Evolutionary conservation across 2,329 filamentous ascomycete genomes (phyloP).

Genomic region (Aureobasidium sp.): DNA sequence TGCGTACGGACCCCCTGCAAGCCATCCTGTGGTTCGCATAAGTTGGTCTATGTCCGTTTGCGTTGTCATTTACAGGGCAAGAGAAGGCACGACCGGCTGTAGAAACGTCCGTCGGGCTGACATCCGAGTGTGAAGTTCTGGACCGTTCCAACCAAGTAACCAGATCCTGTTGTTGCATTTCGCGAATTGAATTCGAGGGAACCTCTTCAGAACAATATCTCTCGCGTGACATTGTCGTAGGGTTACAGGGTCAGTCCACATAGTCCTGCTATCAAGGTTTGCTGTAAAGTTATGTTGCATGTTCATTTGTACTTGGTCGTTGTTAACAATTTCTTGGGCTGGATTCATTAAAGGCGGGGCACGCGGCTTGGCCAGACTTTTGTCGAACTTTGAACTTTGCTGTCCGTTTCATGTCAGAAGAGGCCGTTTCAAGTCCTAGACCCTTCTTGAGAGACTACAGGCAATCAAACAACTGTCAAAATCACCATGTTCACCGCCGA

Average conservation of each 20-base stretch:
- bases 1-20: neutral
- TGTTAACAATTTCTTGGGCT: neutral
- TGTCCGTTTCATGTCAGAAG: slow-evolving; percentile 8
- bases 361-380: neutral
- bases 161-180: neutral
- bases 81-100: neutral
- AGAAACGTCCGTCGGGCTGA: neutral
- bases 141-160: neutral
- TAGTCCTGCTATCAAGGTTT: neutral
- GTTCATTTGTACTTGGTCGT: neutral
- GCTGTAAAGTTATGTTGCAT: neutral
- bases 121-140: neutral
- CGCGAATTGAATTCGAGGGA: neutral
- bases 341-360: neutral
- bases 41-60: neutral
- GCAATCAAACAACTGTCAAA: neutral
- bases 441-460: neutral
- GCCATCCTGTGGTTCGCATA: neutral
- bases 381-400: neutral
- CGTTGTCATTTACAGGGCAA: neutral
- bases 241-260: neutral
- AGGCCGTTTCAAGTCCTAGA: neutral
- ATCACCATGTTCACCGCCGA: too few species aligned
- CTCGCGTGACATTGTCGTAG: neutral
- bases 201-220: too few species aligned